These are phyloP conservation scores for Coemansia guatemalensis DNA, from an alignment of 192 early-diverging fungal genomes.

Conservation along the genomic window DNA sequence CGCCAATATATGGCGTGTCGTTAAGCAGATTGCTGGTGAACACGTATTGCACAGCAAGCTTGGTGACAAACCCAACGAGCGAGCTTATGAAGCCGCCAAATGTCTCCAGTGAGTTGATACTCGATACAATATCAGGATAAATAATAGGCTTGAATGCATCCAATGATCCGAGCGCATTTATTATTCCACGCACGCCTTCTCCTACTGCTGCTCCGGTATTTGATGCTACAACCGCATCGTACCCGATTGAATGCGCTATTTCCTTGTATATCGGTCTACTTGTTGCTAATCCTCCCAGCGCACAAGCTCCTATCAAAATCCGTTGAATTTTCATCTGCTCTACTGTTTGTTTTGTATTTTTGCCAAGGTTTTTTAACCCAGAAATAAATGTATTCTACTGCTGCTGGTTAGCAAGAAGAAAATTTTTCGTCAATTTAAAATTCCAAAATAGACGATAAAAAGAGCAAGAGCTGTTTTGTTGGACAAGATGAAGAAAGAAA, in stretches of 20 bases:
- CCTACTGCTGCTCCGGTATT: constrained; percentile 27
- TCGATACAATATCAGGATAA: constrained; percentile 23
- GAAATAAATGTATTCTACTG: background rate
- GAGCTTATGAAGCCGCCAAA: constrained; percentile 33
- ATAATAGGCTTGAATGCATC: constrained; percentile 45
- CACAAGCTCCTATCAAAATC: constrained; percentile 2
- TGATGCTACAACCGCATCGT: constrained; percentile 21
- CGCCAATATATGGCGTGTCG: constrained; percentile 46
- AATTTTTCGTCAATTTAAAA: too few species aligned
- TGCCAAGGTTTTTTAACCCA: too few species aligned
- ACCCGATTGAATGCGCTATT: constrained; percentile 37
- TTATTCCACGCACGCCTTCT: constrained; percentile 17
- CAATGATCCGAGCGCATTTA: constrained; percentile 13
- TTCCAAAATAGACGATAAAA: background rate
- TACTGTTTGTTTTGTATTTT: background rate
- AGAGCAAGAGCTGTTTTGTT: background rate
- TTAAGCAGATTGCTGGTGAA: constrained; percentile 36
- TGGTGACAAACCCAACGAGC: constrained; percentile 25
- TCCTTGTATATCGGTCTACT: constrained; percentile 34
- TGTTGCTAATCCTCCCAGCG: background rate
- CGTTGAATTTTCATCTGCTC: constrained; percentile 9
- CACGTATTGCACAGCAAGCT: constrained; percentile 17
- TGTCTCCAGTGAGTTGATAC: constrained; percentile 19
- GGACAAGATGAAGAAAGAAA: background rate
- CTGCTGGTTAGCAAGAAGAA: too few species aligned